These are phyloP conservation scores for Phytophthora hibernalis DNA, from an alignment of 352 stramenopile genomes.

Conservation along the genomic window DNA sequence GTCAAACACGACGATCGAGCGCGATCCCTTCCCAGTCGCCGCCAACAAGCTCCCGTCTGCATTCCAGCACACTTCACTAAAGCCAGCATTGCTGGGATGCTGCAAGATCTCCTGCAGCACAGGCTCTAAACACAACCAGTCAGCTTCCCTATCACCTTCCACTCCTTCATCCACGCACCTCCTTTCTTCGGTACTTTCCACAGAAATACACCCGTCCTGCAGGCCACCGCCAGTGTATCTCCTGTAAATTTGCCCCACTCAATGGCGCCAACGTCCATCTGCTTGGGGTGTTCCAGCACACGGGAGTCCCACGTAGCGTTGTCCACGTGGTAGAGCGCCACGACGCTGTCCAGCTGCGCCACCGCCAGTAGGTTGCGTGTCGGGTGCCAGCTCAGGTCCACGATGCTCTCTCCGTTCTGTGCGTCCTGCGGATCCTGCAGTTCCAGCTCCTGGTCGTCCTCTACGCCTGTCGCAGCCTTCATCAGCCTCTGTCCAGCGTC, in stretches of 20 bases:
- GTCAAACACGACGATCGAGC: constrained; percentile 69
- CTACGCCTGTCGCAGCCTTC: constrained; percentile 30
- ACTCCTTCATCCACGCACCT: constrained; percentile 14
- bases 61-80: constrained; percentile 74
- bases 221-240: constrained; percentile 68
- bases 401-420: constrained; percentile 52
- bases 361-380: constrained; percentile 66
- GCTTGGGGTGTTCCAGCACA: constrained; percentile 66
- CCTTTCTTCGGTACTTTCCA: constrained; percentile 69
- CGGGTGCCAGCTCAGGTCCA: constrained; percentile 69
- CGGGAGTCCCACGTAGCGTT: constrained; percentile 64
- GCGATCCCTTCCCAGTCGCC: constrained; percentile 53
- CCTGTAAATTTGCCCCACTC: constrained; percentile 73
- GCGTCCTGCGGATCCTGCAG: constrained; percentile 18
- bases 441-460: constrained; percentile 40
- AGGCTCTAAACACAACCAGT: constrained; percentile 39
- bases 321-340: constrained; percentile 69
- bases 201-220: constrained; percentile 65
- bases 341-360: constrained; percentile 70
- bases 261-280: constrained; percentile 63
- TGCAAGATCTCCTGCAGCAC: constrained; percentile 67
- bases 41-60: constrained; percentile 75
- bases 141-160: not conserved
- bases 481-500: constrained; percentile 31
- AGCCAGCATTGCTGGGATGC: constrained; percentile 56